Evolutionary conservation across 495 filamentous ascomycete species (phyloP), one percentile per base, ranked within the genome.

Genomic region (Pyronema omphalodes): DNA sequence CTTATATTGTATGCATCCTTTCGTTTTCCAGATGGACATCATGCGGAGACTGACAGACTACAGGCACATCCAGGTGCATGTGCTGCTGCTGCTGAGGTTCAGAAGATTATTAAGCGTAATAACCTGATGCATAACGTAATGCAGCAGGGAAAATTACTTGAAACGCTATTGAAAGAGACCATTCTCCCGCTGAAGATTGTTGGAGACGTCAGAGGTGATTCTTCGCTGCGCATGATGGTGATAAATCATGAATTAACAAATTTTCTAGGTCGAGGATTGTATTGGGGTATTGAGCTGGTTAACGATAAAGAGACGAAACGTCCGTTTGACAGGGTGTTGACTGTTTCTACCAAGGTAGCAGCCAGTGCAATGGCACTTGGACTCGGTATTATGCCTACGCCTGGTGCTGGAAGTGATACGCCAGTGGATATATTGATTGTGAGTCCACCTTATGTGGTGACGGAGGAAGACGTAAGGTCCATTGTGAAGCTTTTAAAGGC

Each of bases 381-480:
- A 15, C 74, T 93, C 55, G 77, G 73, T 0, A 59, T 93, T 14
- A 93, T 91, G 64, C 79, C 79, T 17, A 78, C 79, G 5, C 64
- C 71, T 1, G 86, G 85, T 4, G 80, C 79, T 0, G 76, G 72
- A 0, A 82, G 86, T 61, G 83, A 84, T 0, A 62, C 73, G 33
- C 66, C 59, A 3, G 86, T 85, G 0, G 88, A 94, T 60, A 82
- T 88, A 68, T 67, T 88, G 11, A 69, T 93, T 35, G 58, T 94
- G 52, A 75, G 82, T 17, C 87, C 88, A 3, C 73, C 86, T 0
- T 93, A 82, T 66, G 88, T 75, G 54, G 70, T 83, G 44, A 76
- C 74, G 0, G 66, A 64, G 35, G 73, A 76, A 9, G 81, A 84
- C 12, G 44, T 47, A 11, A 47, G 44, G 19, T 11, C 9, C 34